phyloP scores from a whole-genome alignment of 352 stramenopile genomes.

The Nothophytophthora sp. region DNA sequence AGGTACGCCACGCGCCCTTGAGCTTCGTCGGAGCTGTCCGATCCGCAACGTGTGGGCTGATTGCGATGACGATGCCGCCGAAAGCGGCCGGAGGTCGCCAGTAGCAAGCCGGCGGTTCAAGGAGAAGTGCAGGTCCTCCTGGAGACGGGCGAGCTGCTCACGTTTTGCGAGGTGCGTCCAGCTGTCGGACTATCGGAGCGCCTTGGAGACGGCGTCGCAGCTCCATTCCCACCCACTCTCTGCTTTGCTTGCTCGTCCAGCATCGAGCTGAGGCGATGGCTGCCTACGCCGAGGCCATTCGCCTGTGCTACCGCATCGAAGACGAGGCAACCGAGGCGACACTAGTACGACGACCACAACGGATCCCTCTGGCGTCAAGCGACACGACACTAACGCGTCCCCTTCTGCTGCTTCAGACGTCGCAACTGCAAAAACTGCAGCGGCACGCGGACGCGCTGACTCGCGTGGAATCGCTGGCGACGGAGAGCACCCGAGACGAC shows the following conservation, averaged over 20 bases:
- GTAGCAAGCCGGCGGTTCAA: conserved; percentile 24
- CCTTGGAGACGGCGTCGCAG: too few relatives aligned
- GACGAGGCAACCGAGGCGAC: conserved; percentile 50
- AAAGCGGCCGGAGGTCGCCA: conserved; percentile 32
- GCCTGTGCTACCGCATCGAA: conserved; percentile 40
- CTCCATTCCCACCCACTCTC: background rate
- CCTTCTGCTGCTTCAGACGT: conserved; percentile 21
- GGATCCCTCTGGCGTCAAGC: background rate
- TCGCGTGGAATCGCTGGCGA: conserved; percentile 24
- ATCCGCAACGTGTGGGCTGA: background rate
- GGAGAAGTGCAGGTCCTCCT: conserved; percentile 51
- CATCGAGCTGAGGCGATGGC: conserved; percentile 29
- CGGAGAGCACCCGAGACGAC: conserved; percentile 22
- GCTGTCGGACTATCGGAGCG: too few relatives aligned
- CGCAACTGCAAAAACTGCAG: conserved; percentile 41
- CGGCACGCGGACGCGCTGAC: conserved; percentile 26
- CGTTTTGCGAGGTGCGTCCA: conserved; percentile 25
- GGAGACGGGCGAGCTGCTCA: conserved; percentile 44
- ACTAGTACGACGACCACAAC: conserved; percentile 21
- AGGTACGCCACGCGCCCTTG: conserved; percentile 15
- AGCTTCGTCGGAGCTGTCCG: background rate
- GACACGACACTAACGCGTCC: background rate
- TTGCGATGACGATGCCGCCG: background rate
- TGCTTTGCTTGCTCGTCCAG: conserved; percentile 13
- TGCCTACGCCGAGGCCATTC: conserved; percentile 40